Conservation (phyloP, 306 rosid genomes). For the Dalbergia cultrata region DNA sequence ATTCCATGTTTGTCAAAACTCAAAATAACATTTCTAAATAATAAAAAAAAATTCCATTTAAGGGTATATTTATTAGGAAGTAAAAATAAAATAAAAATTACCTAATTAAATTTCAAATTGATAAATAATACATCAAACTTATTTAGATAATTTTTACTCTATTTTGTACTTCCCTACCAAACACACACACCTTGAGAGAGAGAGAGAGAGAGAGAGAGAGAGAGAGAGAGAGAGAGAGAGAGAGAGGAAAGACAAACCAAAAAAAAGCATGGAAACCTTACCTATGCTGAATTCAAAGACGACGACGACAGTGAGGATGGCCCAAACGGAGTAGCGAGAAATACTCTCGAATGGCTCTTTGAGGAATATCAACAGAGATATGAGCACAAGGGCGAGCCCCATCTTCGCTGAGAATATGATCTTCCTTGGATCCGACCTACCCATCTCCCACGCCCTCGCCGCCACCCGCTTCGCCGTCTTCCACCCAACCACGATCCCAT, state of each 20-base stretch:
- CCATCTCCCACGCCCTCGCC: constrained; percentile 70
- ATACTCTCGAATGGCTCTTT: constrained; percentile 68
- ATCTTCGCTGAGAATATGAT: constrained; percentile 84
- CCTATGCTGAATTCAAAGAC: constrained; percentile 98
- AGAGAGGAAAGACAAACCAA: neutral
- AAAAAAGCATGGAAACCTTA: neutral
- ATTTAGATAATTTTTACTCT: too few relatives aligned
- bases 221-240: too few relatives aligned
- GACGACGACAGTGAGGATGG: constrained; percentile 92
- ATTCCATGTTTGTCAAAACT: too few relatives aligned
- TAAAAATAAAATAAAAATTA: too few relatives aligned
- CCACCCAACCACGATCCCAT: constrained; percentile 47
- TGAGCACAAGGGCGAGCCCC: constrained; percentile 81
- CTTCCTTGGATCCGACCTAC: constrained; percentile 85
- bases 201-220: too few relatives aligned
- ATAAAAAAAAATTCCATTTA: too few relatives aligned
- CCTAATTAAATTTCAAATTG: too few relatives aligned
- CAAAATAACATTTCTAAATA: too few relatives aligned
- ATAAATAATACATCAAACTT: too few relatives aligned
- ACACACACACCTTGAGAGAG: too few relatives aligned
- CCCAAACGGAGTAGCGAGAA: constrained; percentile 83
- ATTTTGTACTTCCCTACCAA: too few relatives aligned
- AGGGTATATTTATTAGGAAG: too few relatives aligned
- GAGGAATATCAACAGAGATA: constrained; percentile 79
- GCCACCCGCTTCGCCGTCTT: constrained; percentile 53